A percentile compares a stretch with the other conserved stretches of the same genome.
Evolutionary conservation across 129 eudicot species (phyloP).

Genomic region (Artemisia annua): DNA sequence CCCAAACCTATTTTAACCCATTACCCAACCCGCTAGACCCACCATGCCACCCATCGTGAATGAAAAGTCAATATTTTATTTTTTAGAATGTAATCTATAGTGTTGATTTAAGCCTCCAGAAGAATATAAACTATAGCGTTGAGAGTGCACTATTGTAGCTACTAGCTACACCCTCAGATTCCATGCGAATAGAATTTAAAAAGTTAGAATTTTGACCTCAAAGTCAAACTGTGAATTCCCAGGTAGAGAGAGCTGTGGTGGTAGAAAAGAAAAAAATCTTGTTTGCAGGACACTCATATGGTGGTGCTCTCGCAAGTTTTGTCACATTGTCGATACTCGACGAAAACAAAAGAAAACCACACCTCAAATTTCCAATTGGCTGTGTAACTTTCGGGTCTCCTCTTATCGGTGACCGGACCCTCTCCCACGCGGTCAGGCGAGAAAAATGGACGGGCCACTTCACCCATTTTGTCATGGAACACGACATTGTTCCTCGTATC

Average conservation of each 20-base stretch:
- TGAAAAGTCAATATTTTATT: no score
- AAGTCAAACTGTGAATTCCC: slow-evolving; percentile 24
- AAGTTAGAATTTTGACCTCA: slow-evolving; percentile 2
- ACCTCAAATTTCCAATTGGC: not conserved
- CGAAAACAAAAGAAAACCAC: slow-evolving; percentile 31
- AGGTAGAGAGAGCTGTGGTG: slow-evolving; percentile 65
- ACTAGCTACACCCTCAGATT: no score
- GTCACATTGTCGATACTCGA: slow-evolving; percentile 79
- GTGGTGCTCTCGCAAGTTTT: slow-evolving; percentile 68
- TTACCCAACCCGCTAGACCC: no score
- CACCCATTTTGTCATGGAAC: slow-evolving; percentile 59
- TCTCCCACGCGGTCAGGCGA: slow-evolving; percentile 59
- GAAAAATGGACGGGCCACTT: slow-evolving; percentile 65
- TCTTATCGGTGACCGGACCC: slow-evolving; percentile 48
- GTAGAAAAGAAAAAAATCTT: slow-evolving; percentile 47
- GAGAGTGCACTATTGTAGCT: no score
- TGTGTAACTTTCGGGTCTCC: slow-evolving; percentile 71
- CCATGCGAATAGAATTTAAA: no score
- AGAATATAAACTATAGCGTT: no score
- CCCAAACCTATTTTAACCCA: no score
- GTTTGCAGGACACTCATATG: slow-evolving; percentile 73
- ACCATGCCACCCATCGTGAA: no score
- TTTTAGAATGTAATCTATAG: no score
- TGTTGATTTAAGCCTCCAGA: no score
- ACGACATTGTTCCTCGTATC: slow-evolving; percentile 73